Conservation (phyloP, 1,139 yeast species). For the Pichia kudriavzevii region DNA sequence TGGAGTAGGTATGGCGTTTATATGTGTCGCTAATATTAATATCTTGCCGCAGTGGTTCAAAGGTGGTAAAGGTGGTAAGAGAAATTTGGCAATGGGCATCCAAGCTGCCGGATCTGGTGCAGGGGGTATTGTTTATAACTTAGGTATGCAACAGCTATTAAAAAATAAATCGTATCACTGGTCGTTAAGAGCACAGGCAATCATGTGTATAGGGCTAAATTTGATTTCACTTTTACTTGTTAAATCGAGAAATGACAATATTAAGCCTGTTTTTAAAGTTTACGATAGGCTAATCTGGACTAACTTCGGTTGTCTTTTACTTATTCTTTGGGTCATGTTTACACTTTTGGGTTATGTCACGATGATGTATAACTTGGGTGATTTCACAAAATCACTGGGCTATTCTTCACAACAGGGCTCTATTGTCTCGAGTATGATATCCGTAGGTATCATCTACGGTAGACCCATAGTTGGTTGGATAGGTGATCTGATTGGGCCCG, state of each 20-base stretch:
- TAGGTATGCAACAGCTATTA: conserved; percentile 41
- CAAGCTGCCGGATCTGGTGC: conserved; percentile 54
- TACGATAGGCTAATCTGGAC: conserved; percentile 30
- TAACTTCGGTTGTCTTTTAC: conserved; percentile 31
- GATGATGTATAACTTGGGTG: conserved; percentile 39
- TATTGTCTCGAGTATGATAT: conserved; percentile 38
- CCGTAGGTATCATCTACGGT: conserved; percentile 36
- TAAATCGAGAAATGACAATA: conserved; percentile 23
- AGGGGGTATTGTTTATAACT: conserved; percentile 53
- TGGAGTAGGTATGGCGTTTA: conserved; percentile 45
- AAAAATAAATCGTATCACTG: conserved; percentile 46
- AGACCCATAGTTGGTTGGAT: conserved; percentile 36
- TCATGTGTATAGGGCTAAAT: conserved; percentile 39
- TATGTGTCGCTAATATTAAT: conserved; percentile 47
- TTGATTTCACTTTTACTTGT: conserved; percentile 25
- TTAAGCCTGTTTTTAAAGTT: conserved; percentile 33
- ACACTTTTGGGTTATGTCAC: conserved; percentile 42
- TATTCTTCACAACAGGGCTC: conserved; percentile 36
- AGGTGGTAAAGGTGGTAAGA: conserved; percentile 32
- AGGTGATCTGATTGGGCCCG: conserved; percentile 35
- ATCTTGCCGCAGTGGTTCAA: conserved; percentile 57
- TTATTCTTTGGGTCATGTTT: conserved; percentile 30
- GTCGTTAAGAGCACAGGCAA: conserved; percentile 49
- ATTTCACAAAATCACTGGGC: conserved; percentile 41
- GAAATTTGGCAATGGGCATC: conserved; percentile 56